These are phyloP conservation scores for Paraleonurus japonicus DNA, from an alignment of 257 asterid genomes.

Conservation along the genomic window DNA sequence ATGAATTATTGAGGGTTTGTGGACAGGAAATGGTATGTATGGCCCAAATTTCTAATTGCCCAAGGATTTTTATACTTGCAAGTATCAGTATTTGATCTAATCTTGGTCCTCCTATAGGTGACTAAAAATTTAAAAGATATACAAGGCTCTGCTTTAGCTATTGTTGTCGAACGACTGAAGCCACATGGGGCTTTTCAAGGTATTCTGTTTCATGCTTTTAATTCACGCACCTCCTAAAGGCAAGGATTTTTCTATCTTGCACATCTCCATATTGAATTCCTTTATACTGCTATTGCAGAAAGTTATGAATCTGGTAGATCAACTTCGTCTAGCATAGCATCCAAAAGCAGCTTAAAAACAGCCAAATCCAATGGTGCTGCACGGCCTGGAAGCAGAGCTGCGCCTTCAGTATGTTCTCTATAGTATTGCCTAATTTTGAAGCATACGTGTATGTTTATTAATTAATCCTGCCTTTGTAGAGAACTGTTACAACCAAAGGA, in stretches of 20 bases:
- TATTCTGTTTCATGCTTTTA: conserved; percentile 20
- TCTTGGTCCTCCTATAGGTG: conserved; percentile 43
- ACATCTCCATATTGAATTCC: conserved; percentile 13
- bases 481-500: conserved; percentile 67
- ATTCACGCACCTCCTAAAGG: background rate
- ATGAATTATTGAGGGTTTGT: conserved; percentile 83
- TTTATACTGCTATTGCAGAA: conserved; percentile 44
- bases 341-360: conserved; percentile 62
- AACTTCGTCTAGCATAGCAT: conserved; percentile 46
- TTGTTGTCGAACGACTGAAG: conserved; percentile 80
- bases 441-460: conserved; percentile 2
- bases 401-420: conserved; percentile 59
- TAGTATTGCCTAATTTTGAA: conserved; percentile 6
- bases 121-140: conserved; percentile 86
- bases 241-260: background rate
- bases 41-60: conserved; percentile 1
- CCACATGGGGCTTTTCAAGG: conserved; percentile 68
- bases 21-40: conserved; percentile 82
- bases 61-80: conserved; percentile 3
- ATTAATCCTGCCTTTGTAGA: conserved; percentile 38
- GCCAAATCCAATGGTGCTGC: conserved; percentile 66
- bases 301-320: conserved; percentile 61
- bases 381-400: conserved; percentile 74
- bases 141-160: conserved; percentile 95
- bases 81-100: background rate